Evolutionary conservation across 768 basidiomycete genomes (phyloP), one percentile per base, ranked within the genome.

Genomic region (Rhizopogon vesiculosus): DNA sequence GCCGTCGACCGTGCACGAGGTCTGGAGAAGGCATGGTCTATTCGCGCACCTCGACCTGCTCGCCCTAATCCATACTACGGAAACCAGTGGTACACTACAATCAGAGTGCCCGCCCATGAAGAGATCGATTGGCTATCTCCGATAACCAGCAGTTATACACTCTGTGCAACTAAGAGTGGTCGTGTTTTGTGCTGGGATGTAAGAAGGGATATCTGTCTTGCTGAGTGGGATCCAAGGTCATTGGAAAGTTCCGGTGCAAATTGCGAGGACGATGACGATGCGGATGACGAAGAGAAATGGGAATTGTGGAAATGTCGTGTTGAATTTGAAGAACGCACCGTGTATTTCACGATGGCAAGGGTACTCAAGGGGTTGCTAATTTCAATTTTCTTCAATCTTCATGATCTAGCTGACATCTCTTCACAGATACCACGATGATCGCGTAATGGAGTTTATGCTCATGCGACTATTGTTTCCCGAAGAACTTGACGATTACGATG

Each of bases 141-240:
- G 16, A 87, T 89, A 61, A 88, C 87, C 1, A 85, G 85, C 5
- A 84, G 80, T 39, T 89, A 89, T 62, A 87, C 82, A 3, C 79
- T 89, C n/a, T 89, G 86, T 61, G 84, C 86, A 1, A 89, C 87
- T 0, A 87, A 87, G 71, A 83, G 80, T 48, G 87, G 87, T 5
- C 85, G 84, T 61, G 85, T 89, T 18, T 82, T 89, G 15, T 89
- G 87, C 60, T 89, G 87, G 87, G 86, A 89, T 56, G 81, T 89
- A 13, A 80, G 81, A 51, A 74, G 76, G 3, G 83, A 88, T 49
- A 64, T 67, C 15, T 82, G 81, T 57, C 74, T 88, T 3, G 85
- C 84, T 0, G 83, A 87, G 56, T 89, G 87, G 87, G 80, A 82
- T 50, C 86, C 85, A 1, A 63, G 63, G 13, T 58, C 68, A 3